Base-by-base conservation (phyloP, 1,139 yeast genomes). In the Geotrichum citri-aurantii region DNA sequence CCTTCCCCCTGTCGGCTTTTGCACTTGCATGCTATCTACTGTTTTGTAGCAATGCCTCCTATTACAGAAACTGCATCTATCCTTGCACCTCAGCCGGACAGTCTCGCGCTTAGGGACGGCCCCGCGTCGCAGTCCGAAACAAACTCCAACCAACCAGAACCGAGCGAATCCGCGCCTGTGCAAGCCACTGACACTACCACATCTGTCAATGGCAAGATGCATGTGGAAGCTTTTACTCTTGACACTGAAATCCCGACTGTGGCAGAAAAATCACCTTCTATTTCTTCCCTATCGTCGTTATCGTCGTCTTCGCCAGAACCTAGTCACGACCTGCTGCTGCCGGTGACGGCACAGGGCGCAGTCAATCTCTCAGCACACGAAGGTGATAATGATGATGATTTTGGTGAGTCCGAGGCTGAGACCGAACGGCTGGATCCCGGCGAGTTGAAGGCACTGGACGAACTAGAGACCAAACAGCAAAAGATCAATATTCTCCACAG, bases 371-470 rank as follows among this genome's bases (percentile, higher is more conserved):
- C 46, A 40, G 40, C 52, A 24, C 48, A 54, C 10, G 44, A 37
- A 1, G 44, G 17, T 2, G 44, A 37, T 37, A 17, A 37, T 2
- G 44, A 37, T 8, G 44, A 37, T n/a, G 44, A 37, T 8, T 17
- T 37, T 5, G 51, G 56, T 17, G 77, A 77, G 64, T 84, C 90
- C 6, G 93, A 87, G 69, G 92, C 90, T 3, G 95, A 87, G 69
- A 87, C 95, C 1, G 95, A 86, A 68, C 82, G 81, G 64, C 82
- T 86, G 86, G 89, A 83, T 17, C 52, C 57, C 11, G 49, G 52
- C n/a, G 59, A 57, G 23, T 27, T 57, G n/a, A 46, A 23, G 23
- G 55, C 44, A 17, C 8, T 37, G 19, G 44, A 52, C 6, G 54
- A 48, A 21, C 31, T 56, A 5, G 59, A 54, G n/a, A 37, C 33